A percentile compares a stretch with the other conserved stretches of the same genome.
These are phyloP conservation scores for Steccherinum ochraceum DNA, from an alignment of 768 basidiomycete genomes.

Conservation along the genomic window DNA sequence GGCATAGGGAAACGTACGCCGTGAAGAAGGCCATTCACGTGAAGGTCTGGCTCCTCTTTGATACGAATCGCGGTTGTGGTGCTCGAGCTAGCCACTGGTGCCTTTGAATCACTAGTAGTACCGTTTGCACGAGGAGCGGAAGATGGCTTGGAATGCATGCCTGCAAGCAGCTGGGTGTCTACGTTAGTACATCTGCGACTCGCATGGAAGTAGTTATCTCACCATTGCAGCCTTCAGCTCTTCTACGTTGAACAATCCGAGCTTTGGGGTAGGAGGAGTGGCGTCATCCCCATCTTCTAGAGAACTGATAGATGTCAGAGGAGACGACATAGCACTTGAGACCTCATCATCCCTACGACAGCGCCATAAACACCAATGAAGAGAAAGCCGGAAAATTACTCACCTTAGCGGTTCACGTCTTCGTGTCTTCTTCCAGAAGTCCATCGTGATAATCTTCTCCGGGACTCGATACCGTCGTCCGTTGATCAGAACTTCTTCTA, in stretches of 20 bases:
- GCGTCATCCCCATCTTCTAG: constrained; percentile 50
- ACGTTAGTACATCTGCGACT: too few species aligned
- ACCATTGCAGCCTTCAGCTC: constrained; percentile 60
- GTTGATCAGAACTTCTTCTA: constrained; percentile 84
- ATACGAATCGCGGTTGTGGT: background rate
- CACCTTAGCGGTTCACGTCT: constrained; percentile 30
- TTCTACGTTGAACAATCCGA: constrained; percentile 30
- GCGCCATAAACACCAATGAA: background rate
- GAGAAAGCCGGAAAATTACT: constrained; percentile 29
- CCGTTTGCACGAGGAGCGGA: background rate
- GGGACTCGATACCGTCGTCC: constrained; percentile 90
- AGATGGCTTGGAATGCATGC: constrained; percentile 4
- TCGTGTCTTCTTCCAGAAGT: constrained; percentile 89
- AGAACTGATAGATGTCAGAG: constrained; percentile 68
- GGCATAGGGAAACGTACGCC: background rate
- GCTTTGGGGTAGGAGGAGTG: constrained; percentile 16
- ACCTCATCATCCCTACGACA: constrained; percentile 20
- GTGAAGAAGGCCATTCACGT: background rate
- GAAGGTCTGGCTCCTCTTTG: background rate
- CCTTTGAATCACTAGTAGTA: background rate
- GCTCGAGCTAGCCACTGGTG: background rate
- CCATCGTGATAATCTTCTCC: constrained; percentile 83
- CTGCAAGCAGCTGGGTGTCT: constrained; percentile 24
- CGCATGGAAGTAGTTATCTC: constrained; percentile 13
- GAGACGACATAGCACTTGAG: constrained; percentile 57